Percentiles rank a stretch among this genome's conserved stretches.
Evolutionary conservation across 441 rosid genomes (phyloP).

Genomic region (Corymbia citriodora): DNA sequence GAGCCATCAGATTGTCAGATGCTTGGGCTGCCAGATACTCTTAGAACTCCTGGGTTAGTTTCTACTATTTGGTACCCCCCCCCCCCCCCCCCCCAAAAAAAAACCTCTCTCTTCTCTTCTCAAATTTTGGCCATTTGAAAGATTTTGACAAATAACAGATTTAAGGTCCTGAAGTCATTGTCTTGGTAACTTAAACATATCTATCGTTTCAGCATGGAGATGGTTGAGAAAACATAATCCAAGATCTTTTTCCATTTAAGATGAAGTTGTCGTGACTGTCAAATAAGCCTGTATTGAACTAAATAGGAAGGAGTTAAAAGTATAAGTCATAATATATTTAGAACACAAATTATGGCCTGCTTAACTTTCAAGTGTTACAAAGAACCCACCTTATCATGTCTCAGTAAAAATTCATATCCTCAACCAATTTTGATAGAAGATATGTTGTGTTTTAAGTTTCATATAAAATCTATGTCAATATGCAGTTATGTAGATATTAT

Average conservation of each 20-base stretch:
- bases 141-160: not conserved
- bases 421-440: not conserved
- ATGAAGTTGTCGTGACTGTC: not conserved
- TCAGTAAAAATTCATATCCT: not conserved
- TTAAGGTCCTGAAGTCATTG: not conserved
- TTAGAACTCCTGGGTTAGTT: conserved; percentile 70
- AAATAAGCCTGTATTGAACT: not conserved
- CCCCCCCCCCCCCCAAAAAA: too few relatives aligned
- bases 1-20: conserved; percentile 45
- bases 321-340: not conserved
- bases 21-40: conserved; percentile 37
- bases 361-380: not conserved
- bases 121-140: not conserved
- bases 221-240: not conserved
- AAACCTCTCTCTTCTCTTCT: not conserved
- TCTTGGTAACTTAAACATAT: not conserved
- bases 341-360: not conserved
- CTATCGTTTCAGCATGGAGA: not conserved
- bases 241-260: not conserved
- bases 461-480: not conserved
- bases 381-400: not conserved
- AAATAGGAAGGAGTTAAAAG: not conserved
- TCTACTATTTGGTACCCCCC: not conserved
- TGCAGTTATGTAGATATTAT: not conserved
- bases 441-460: not conserved